phyloP scores from a whole-genome alignment of 768 basidiomycete species.

The Mycena indigotica region DNA sequence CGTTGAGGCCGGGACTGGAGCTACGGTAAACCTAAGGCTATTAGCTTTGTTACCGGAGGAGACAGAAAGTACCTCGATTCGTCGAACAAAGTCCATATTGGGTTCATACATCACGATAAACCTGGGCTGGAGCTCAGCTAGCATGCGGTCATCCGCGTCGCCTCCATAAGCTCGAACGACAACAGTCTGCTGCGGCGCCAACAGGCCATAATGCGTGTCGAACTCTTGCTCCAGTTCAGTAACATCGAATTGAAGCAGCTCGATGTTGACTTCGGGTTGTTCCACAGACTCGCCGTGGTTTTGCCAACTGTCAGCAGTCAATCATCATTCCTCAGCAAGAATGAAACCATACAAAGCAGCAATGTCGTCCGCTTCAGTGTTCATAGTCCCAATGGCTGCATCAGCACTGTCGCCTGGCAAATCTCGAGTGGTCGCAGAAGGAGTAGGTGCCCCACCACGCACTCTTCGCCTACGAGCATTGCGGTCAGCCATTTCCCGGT shows the following conservation, averaged over 20 bases:
- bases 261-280: slow-evolving; percentile 21
- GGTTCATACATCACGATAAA: slow-evolving; percentile 98
- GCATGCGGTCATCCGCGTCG: slow-evolving; percentile 87
- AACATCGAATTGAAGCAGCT: slow-evolving; percentile 40
- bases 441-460: slow-evolving; percentile 66
- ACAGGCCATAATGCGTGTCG: slow-evolving; percentile 76
- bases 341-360: slow-evolving; percentile 55
- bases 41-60: not conserved
- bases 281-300: slow-evolving; percentile 25
- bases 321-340: not conserved
- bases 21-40: slow-evolving; percentile 76
- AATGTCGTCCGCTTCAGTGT: slow-evolving; percentile 54
- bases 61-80: slow-evolving; percentile 71
- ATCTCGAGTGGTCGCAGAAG: slow-evolving; percentile 22
- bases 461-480: slow-evolving; percentile 69
- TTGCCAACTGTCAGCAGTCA: slow-evolving; percentile 1
- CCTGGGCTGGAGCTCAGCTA: slow-evolving; percentile 84
- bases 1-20: slow-evolving; percentile 76
- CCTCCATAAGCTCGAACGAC: slow-evolving; percentile 87
- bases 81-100: slow-evolving; percentile 86
- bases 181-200: slow-evolving; percentile 77
- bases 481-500: slow-evolving; percentile 60
- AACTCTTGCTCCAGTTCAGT: slow-evolving; percentile 56
- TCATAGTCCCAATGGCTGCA: slow-evolving; percentile 36
- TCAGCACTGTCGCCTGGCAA: slow-evolving; percentile 12